Base-by-base conservation (phyloP, 2,329 filamentous ascomycete species). In the Dendryphion nanum region DNA sequence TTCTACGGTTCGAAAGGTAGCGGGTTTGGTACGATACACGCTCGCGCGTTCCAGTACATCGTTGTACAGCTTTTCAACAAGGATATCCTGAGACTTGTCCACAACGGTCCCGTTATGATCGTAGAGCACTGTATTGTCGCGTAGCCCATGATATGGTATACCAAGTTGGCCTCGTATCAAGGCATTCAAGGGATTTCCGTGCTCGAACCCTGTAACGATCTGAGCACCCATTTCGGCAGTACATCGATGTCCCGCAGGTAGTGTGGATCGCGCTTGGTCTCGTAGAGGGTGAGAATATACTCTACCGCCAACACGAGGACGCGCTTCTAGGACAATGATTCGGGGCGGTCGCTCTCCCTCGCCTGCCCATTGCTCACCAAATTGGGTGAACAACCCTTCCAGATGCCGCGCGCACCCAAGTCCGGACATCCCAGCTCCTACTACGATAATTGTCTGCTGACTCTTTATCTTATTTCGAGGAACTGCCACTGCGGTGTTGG, bases 181-280 rank as follows among this genome's bases (percentile, higher is more conserved):
- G 33, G 90, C 81, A 61, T 96, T 94, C 52, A 98, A 71, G 4
- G 93, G 93, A 54, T 98, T 98, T 14, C 94, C 94, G 49, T 88
- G 81, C 50, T 97, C 89, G 61, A 97, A 98, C 0, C 93, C 93
- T 21, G 94, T 96, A 44, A 98, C 89, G 43, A 98, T 97, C 76
- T 98, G 95, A 38, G 91, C 93, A 18, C 93, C 93, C 83, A 96
- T 94, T 64, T 98, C 93, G 20, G 89, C 93, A 15, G 90, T 97
- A 57, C 85, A 85, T 35, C 68, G 78, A 63, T 76, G 79, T 67
- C 73, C 60, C 49, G 73, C 55, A 60, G 74, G 68, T 59, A 81
- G 51, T 48, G 69, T 66, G 57, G 72, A 59, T 39, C 72, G 66
- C 63, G 78, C 64, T 71, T 85, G 70, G 71, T 81, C 75, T 72